Evolutionary conservation across 1,139 yeast species (phyloP), one percentile per base, ranked within the genome.

Genomic region (Candida pseudoviswanathii): DNA sequence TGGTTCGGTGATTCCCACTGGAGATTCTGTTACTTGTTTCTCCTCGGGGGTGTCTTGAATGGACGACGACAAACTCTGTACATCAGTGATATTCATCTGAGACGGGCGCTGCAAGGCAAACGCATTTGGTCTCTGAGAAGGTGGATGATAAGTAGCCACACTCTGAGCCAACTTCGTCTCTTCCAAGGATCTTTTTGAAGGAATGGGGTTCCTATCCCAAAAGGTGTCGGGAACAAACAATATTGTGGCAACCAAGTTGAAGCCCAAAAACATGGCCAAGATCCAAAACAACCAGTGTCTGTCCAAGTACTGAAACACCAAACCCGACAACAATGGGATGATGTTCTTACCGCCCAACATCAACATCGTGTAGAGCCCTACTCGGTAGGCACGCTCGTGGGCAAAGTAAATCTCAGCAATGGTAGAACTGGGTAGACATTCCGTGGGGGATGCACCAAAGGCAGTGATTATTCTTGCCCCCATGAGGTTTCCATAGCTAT

Each of bases 281-380:
- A 82, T 79, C 83, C 86, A 82, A 59, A 78, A 83, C 41, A 83
- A 67, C 88, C 88, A 83, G 57, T 81, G 82, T 65, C 86, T 74
- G 57, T 77, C 73, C 47, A 78, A 63, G 49, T 68, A 60, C 50
- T 77, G 73, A 48, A 83, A 79, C 9, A 82, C 74, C 51, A 83
- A 73, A 4, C 81, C 83, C 4, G 85, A 73, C 16, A 81, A 73
- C 57, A 83, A 65, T 6, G 88, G 88, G 16, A 83, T 72, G 44
- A 83, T 65, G 58, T 82, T 83, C 55, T 83, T 83, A 27, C 88
- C 88, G 8, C 88, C 88, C 31, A 83, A 68, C 58, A 83, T 65
- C 47, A 83, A 69, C 68, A 83, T 71, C 16, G 88, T 83, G 62
- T 83, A 83, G 43, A 83, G 70, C 1, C 88, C 88, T 5, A 82